Base-by-base conservation (phyloP, 2,329 filamentous ascomycete genomes). In the Diaporthe capsici region DNA sequence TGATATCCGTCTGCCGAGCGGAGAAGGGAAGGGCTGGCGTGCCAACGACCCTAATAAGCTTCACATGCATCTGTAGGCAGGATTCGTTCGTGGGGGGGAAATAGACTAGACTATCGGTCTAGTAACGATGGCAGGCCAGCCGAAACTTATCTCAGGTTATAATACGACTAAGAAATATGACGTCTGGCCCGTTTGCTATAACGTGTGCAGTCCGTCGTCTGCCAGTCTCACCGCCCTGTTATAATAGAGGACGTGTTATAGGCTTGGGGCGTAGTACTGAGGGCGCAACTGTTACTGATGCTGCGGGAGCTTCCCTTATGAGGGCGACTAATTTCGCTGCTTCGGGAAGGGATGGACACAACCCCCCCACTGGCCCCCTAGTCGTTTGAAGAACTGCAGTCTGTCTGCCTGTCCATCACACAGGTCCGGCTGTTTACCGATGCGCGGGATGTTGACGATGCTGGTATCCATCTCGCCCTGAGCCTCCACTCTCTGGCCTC, bases 191-290 rank as follows among this genome's bases (percentile, higher is more conserved):
- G 34, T 15, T 9, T 49, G 61, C 44, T 51, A 10, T 20, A n/a
- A n/a, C 47, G 9, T 22, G 37, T 25, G 22, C 34, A 39, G 57
- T 20, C 20, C 9, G 9, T 51, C 5, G 9, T 51, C 5, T 42
- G 47, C 25, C 15, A 51, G 65, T 70, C 65, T 70, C 65, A 70
- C 65, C 65, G 65, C 65, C 65, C n/a, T 39, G 65, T 12, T 70
- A 70, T 55, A 37, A 70, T 55, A 70, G 34, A 55, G 34, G 2
- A 25, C 17, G 25, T 20, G 9, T 28, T 70, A 70, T 70, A 70
- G 65, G 47, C 49, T 13, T 42, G 34, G 15, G 15, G 65, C 22
- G 65, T 68, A 37, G 31, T 49, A 68, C 22, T 53, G 22, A 13
- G 31, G 31, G 39, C 47, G 31, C 31, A 53, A 68, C 47, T 68